These are phyloP conservation scores for Ampelomyces quisqualis DNA, from an alignment of 2,329 filamentous ascomycete genomes.

Conservation along the genomic window DNA sequence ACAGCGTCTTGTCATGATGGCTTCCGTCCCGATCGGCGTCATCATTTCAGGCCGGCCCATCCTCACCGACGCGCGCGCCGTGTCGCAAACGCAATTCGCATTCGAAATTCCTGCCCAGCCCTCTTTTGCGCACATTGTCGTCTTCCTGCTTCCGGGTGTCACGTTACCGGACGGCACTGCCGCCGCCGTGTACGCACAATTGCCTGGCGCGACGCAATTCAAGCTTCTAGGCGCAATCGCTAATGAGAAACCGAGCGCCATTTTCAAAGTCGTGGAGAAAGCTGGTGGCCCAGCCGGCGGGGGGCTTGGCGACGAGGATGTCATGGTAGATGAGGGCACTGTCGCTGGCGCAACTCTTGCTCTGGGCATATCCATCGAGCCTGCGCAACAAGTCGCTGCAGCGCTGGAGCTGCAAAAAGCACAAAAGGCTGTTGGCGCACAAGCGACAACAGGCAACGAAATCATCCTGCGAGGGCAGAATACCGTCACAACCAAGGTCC, in stretches of 20 bases:
- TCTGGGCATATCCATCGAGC: constrained; percentile 81
- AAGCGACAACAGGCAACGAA: constrained; percentile 29
- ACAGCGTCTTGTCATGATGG: constrained; percentile 44
- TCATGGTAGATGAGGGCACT: constrained; percentile 47
- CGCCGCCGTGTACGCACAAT: constrained; percentile 85
- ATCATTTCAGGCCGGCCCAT: constrained; percentile 62
- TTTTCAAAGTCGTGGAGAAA: constrained; percentile 70
- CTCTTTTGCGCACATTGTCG: constrained; percentile 71
- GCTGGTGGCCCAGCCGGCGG: constrained; percentile 42
- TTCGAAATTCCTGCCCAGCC: constrained; percentile 66
- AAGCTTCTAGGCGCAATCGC: constrained; percentile 86
- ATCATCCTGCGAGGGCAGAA: constrained; percentile 41
- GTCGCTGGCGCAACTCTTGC: constrained; percentile 52
- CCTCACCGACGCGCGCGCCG: constrained; percentile 57
- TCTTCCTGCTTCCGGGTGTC: constrained; percentile 82
- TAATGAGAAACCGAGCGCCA: constrained; percentile 84
- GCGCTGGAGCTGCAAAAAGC: constrained; percentile 64
- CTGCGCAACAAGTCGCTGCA: constrained; percentile 67
- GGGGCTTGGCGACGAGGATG: constrained; percentile 50
- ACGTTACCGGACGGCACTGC: constrained; percentile 72
- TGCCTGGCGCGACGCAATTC: constrained; percentile 64
- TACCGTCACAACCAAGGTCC: constrained; percentile 66
- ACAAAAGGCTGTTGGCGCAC: too few species aligned
- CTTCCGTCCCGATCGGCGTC: constrained; percentile 58
- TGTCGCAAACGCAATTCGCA: constrained; percentile 62